A percentile compares a stretch with the other conserved stretches of the same genome.
These are phyloP conservation scores for Spraguea lophii DNA, from an alignment of 371 early-diverging fungal species.

Conservation along the genomic window DNA sequence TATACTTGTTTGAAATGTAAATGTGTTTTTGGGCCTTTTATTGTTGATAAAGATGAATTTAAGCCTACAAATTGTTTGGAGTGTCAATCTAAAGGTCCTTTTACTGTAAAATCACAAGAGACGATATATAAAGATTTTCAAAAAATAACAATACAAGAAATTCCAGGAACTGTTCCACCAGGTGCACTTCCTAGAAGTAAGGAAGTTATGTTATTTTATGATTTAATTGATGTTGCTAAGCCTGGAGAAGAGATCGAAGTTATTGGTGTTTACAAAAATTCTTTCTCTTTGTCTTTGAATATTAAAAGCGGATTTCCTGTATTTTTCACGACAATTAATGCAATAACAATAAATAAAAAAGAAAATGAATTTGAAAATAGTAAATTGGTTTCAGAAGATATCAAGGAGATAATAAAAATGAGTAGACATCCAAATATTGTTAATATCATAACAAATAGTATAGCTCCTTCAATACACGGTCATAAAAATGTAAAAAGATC, in stretches of 20 bases:
- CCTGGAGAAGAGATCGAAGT: conserved; percentile 95
- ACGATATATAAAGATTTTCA: conserved; percentile 93
- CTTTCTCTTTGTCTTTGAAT: conserved; percentile 66
- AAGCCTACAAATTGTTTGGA: conserved; percentile 65
- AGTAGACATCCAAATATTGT: conserved; percentile 60
- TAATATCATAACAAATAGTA: conserved; percentile 65
- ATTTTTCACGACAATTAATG: conserved; percentile 80
- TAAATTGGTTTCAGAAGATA: conserved; percentile 70
- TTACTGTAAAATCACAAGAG: conserved; percentile 66
- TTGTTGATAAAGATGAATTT: conserved; percentile 68
- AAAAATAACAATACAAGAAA: conserved; percentile 83
- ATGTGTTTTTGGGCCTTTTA: conserved; percentile 72
- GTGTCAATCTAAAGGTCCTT: conserved; percentile 79
- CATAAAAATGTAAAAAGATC: conserved; percentile 85
- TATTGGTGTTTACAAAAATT: conserved; percentile 85
- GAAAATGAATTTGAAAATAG: conserved; percentile 63
- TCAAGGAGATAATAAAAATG: conserved; percentile 56
- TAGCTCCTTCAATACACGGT: conserved; percentile 97
- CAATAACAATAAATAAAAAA: conserved; percentile 64
- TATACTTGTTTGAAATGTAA: conserved; percentile 85
- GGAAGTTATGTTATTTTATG: conserved; percentile 79
- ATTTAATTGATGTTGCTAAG: conserved; percentile 79
- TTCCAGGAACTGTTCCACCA: conserved; percentile 82
- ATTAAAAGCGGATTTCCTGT: conserved; percentile 84
- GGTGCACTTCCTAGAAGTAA: conserved; percentile 82